phyloP scores from a whole-genome alignment of 257 asterid species.

The Nicotiana noctiflora region DNA sequence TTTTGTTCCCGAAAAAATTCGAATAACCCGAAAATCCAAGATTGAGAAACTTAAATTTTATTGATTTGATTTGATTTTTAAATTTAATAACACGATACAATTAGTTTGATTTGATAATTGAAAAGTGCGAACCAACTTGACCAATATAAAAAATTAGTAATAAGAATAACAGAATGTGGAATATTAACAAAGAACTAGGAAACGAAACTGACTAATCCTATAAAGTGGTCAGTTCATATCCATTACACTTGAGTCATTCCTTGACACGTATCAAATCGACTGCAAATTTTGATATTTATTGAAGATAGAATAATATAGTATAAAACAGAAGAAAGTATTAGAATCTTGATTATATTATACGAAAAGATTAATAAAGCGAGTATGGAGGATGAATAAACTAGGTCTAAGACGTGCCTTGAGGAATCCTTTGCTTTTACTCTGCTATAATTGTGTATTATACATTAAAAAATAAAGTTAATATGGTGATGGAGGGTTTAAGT shows the following conservation, averaged over 20 bases:
- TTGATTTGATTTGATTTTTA: no score
- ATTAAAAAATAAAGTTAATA: not conserved
- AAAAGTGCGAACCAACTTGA: no score
- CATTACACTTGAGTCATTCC: not conserved
- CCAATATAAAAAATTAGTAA: no score
- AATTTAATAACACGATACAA: no score
- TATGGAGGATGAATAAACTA: slow-evolving; percentile 10
- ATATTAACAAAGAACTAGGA: no score
- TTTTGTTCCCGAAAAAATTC: no score
- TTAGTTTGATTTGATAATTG: no score
- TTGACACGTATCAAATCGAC: not conserved
- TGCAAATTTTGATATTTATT: not conserved
- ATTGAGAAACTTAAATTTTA: no score
- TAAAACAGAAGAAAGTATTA: not conserved
- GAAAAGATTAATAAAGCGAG: not conserved
- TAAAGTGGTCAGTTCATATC: slow-evolving; percentile 2
- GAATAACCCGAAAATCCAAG: no score
- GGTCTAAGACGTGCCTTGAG: slow-evolving; percentile 37
- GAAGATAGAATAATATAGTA: not conserved
- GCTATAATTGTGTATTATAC: not conserved
- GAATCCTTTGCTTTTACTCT: slow-evolving; percentile 37
- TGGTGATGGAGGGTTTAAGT: not conserved
- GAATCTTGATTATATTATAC: not conserved
- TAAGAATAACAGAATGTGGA: no score
- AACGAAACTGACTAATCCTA: not conserved